phyloP scores from a whole-genome alignment of 441 rosid species.

The Raphanus hybrid region DNA sequence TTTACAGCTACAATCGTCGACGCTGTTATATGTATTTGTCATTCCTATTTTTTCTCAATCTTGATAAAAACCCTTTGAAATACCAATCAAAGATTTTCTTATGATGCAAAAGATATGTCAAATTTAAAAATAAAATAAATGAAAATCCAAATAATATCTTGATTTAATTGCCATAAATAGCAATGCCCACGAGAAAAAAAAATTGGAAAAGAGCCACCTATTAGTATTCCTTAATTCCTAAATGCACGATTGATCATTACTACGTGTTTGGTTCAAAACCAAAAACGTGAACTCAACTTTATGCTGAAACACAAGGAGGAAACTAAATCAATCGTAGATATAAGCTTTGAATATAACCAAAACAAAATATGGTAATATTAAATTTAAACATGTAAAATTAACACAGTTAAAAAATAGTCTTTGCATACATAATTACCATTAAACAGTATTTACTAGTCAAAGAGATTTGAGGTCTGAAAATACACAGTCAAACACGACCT shows the following conservation, averaged over 20 bases:
- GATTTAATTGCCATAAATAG: constrained; percentile 30
- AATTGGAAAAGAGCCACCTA: constrained; percentile 26
- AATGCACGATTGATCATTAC: constrained; percentile 30
- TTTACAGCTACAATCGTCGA: neutral
- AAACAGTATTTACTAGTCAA: constrained; percentile 24
- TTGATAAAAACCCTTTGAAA: constrained; percentile 15
- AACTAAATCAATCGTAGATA: constrained; percentile 31
- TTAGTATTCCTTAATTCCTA: constrained; percentile 18
- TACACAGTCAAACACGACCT: constrained; percentile 28
- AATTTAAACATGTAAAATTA: neutral
- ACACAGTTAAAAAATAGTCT: neutral
- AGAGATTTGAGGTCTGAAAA: constrained; percentile 3
- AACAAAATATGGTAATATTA: neutral
- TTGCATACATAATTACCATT: constrained; percentile 19
- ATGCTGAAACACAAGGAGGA: constrained; percentile 13
- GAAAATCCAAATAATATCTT: constrained; percentile 37
- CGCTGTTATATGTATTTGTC: neutral
- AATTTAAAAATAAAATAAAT: constrained; percentile 18
- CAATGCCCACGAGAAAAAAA: constrained; percentile 26
- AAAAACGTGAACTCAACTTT: constrained; percentile 36
- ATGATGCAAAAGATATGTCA: constrained; percentile 16
- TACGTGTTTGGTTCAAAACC: constrained; percentile 30
- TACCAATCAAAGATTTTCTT: constrained; percentile 20
- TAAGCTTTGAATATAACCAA: constrained; percentile 34
- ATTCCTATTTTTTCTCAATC: neutral